Evolutionary conservation across 345 rosid genomes (phyloP).

Genomic region (Anacardium occidentale): DNA sequence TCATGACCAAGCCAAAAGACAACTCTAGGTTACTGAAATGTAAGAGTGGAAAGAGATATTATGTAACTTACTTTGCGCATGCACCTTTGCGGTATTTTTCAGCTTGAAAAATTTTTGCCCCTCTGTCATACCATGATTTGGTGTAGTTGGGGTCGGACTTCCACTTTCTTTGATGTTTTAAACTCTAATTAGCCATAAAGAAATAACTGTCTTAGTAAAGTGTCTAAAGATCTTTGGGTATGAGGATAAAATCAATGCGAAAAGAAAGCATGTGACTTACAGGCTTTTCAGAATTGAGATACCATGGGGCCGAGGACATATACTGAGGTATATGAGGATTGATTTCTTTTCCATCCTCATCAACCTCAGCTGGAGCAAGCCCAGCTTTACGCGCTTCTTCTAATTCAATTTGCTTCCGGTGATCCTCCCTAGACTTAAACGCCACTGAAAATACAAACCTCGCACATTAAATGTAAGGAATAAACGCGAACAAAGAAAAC

Average conservation of each 20-base stretch:
- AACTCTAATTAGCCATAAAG: conserved; percentile 36
- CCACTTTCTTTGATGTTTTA: conserved; percentile 90
- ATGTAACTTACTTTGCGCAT: conserved; percentile 53
- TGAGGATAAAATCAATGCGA: too few species aligned
- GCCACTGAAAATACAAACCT: conserved; percentile 41
- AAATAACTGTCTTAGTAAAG: neutral
- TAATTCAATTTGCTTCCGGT: conserved; percentile 62
- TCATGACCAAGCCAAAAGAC: neutral
- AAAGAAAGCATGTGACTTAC: conserved; percentile 33
- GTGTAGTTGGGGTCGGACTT: conserved; percentile 78
- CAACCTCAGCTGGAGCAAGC: conserved; percentile 72
- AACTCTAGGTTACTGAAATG: neutral
- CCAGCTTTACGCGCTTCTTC: conserved; percentile 77
- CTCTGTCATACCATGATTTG: conserved; percentile 70
- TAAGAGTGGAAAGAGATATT: neutral
- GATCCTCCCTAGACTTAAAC: conserved; percentile 64
- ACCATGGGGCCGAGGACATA: conserved; percentile 60
- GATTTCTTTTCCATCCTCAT: conserved; percentile 64
- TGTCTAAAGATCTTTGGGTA: neutral
- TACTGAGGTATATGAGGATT: conserved; percentile 75
- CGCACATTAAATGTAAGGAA: neutral
- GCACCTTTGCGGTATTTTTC: conserved; percentile 76
- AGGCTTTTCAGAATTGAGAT: conserved; percentile 67
- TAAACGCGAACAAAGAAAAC: neutral
- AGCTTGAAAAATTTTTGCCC: conserved; percentile 68